phyloP scores from a whole-genome alignment of 257 asterid species.

The Plantago major region DNA sequence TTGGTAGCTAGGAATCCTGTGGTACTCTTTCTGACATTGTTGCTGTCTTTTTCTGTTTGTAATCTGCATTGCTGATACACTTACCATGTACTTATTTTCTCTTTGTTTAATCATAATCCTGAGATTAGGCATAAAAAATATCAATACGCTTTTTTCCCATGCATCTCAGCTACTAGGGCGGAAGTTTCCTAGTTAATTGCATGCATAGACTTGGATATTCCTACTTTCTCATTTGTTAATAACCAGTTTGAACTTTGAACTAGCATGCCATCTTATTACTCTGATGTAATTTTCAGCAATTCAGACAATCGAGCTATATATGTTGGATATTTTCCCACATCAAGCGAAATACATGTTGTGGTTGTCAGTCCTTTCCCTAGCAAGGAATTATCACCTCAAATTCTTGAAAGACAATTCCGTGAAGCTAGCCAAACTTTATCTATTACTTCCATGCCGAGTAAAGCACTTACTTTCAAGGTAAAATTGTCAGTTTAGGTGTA shows the following conservation, averaged over 20 bases:
- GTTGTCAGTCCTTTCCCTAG: conserved; percentile 90
- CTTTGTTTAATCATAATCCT: too few relatives aligned
- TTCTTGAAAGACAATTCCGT: conserved; percentile 86
- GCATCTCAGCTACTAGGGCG: not conserved
- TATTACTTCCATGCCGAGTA: conserved; percentile 39
- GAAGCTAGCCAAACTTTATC: conserved; percentile 77
- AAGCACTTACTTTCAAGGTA: conserved; percentile 68
- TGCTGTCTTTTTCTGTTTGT: too few relatives aligned
- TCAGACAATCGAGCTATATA: conserved; percentile 86
- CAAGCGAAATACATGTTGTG: conserved; percentile 61
- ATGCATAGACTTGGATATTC: conserved; percentile 3
- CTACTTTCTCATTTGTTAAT: conserved; percentile 13
- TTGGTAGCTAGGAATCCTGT: too few relatives aligned
- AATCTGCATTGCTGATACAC: too few relatives aligned
- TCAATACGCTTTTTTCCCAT: too few relatives aligned
- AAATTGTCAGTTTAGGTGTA: conserved; percentile 16
- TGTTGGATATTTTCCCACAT: conserved; percentile 76
- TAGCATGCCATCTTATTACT: conserved; percentile 10
- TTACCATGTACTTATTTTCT: too few relatives aligned
- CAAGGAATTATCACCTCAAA: conserved; percentile 77
- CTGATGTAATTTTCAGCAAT: conserved; percentile 44
- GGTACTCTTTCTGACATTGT: too few relatives aligned
- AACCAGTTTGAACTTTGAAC: conserved; percentile 15
- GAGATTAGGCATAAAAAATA: too few relatives aligned
- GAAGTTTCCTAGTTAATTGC: conserved; percentile 13